Base-by-base conservation (phyloP, 169 alveolate species). In the Plasmodium coatneyi region DNA sequence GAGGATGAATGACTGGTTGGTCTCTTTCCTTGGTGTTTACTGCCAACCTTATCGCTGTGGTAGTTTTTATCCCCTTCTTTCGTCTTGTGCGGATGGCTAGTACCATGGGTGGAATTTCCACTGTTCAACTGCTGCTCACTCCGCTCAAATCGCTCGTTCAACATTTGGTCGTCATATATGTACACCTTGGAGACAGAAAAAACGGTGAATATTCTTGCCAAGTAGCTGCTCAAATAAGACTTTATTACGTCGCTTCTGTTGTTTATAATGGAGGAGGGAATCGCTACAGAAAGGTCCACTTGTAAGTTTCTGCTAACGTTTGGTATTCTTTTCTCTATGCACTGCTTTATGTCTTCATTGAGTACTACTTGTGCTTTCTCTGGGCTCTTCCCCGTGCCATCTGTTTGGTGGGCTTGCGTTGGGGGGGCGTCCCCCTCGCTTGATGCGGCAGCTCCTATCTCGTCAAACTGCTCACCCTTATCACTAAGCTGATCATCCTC, bases 211-310 rank as follows among this genome's bases (percentile, higher is more conserved):
- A 79, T 79, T 32, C 93, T 76, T 7, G 93, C 93, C 52, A 87
- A 43, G 71, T 79, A 87, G 49, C 93, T 87, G 2, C 90, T 56
- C 71, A 87, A 79, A 34, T 87, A 79, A 0, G 93, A 87, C 71
- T 87, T 87, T 41, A 87, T 87, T 14, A 87, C 93, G 49, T 87
- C 93, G 49, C 89, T 87, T 30, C 76, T 87, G 71, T 87, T 79
- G 71, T 87, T 87, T 79, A 87, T 87, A 56, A 87, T 79, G 66
- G 93, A 78, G 30, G 93, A 79, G 22, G 93, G 93, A 28, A 87
- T 87, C 7, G 93, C 93, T 39, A 87, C 93, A 9, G 7, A 66
- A 3, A 87, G 14, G 5, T 87, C 93, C 2, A 87, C 71, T 43
- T 80, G 66, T 79, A 87, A 87, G 66, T 87, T 43, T 70, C 93